Evolutionary conservation across 1,284 basidiomycete genomes (phyloP).

Genomic region (Dichomitus squalens): DNA sequence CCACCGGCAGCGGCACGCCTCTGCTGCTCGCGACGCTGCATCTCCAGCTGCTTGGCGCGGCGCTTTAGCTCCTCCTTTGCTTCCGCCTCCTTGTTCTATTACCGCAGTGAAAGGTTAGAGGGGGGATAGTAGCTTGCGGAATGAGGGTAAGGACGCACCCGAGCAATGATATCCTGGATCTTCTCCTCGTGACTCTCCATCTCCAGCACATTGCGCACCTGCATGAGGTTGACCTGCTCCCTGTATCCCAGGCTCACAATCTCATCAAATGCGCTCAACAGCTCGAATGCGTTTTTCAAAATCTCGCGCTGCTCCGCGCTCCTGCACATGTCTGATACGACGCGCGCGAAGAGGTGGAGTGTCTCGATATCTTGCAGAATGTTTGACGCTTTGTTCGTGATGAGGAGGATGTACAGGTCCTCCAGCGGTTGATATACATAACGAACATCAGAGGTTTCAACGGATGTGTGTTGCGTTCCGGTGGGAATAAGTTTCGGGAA

Average conservation of each 20-base stretch:
- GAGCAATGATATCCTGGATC: slow-evolving; percentile 98
- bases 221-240: slow-evolving; percentile 90
- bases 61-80: slow-evolving; percentile 99
- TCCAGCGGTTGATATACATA: slow-evolving; percentile 99
- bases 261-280: slow-evolving; percentile 96
- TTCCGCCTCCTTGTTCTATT: slow-evolving; percentile 96
- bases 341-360: slow-evolving; percentile 90
- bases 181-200: slow-evolving; percentile 99
- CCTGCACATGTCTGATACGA: slow-evolving; percentile 92
- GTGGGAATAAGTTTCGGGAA: slow-evolving; percentile 98
- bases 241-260: slow-evolving; percentile 93
- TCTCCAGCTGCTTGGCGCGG: slow-evolving; percentile 96
- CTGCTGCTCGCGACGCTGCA: slow-evolving; percentile 95
- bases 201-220: slow-evolving; percentile 91
- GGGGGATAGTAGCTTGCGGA: background rate
- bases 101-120: background rate
- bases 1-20: slow-evolving; percentile 59
- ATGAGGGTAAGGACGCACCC: slow-evolving; percentile 51
- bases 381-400: slow-evolving; percentile 98
- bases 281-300: slow-evolving; percentile 89
- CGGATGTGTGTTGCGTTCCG: slow-evolving; percentile 96
- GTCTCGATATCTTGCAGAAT: slow-evolving; percentile 99
- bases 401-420: slow-evolving; percentile 96
- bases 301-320: slow-evolving; percentile 91
- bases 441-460: slow-evolving; percentile 91